Evolutionary conservation across 441 rosid species (phyloP).

Genomic region (Croton setiger): DNA sequence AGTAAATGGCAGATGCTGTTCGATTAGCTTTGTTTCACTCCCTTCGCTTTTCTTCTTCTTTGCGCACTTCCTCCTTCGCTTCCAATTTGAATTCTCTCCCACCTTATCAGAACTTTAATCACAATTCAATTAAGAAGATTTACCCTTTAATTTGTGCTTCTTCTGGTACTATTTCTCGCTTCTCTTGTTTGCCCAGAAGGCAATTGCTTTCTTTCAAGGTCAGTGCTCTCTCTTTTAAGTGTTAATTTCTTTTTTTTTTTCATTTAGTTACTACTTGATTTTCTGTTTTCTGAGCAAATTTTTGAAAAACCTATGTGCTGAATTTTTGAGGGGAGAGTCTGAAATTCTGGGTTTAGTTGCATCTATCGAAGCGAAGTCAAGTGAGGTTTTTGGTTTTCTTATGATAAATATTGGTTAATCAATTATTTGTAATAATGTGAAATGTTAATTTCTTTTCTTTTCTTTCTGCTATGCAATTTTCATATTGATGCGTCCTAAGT

Average conservation of each 20-base stretch:
- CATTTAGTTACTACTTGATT: neutral
- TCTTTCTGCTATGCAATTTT: neutral
- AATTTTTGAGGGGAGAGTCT: neutral
- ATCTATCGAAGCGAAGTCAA: neutral
- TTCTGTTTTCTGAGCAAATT: neutral
- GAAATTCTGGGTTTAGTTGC: neutral
- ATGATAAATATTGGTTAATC: neutral
- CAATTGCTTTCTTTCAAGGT: constrained; percentile 58
- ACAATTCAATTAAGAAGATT: constrained; percentile 37
- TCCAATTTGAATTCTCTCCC: constrained; percentile 39
- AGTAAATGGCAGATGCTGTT: constrained; percentile 66
- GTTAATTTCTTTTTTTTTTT: neutral
- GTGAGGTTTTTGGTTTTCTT: neutral
- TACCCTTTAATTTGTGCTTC: constrained; percentile 35
- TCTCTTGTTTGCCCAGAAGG: constrained; percentile 33
- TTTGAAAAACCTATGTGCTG: neutral
- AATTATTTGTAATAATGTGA: neutral
- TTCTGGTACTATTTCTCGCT: constrained; percentile 26
- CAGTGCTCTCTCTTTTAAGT: neutral
- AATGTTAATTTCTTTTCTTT: neutral
- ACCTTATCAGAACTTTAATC: constrained; percentile 19
- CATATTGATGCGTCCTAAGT: neutral
- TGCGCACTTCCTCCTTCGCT: constrained; percentile 31
- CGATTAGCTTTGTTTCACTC: constrained; percentile 43
- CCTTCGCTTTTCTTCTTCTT: constrained; percentile 37